phyloP scores from a whole-genome alignment of 768 basidiomycete species.

The Hortiboletus campestris region DNA sequence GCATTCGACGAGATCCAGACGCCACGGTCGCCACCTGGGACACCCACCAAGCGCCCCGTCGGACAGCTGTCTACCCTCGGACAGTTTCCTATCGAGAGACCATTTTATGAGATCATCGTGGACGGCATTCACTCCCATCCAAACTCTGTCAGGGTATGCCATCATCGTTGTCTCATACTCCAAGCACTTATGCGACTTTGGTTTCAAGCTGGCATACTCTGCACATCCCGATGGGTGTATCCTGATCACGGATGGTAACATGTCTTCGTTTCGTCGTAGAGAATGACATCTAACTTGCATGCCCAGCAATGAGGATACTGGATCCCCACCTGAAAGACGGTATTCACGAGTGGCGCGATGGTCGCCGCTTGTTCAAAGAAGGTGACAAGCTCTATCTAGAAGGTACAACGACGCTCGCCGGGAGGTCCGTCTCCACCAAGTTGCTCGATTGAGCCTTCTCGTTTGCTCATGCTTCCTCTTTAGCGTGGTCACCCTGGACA shows the following conservation, averaged over 20 bases:
- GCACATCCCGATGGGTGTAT: constrained; percentile 84
- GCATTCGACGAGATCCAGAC: constrained; percentile 60
- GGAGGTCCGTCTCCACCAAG: constrained; percentile 52
- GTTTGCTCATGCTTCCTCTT: constrained; percentile 1
- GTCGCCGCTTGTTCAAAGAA: constrained; percentile 74
- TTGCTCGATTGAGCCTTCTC: background rate
- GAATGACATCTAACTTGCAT: background rate
- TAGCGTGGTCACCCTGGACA: constrained; percentile 80
- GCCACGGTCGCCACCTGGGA: constrained; percentile 56
- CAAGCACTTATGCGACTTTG: background rate
- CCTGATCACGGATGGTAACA: constrained; percentile 81
- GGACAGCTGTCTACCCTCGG: constrained; percentile 39
- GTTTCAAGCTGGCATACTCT: constrained; percentile 71
- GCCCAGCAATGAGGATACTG: constrained; percentile 75
- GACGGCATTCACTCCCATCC: constrained; percentile 92
- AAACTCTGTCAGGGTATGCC: constrained; percentile 77
- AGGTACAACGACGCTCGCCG: constrained; percentile 85
- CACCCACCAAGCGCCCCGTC: constrained; percentile 35
- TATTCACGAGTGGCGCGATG: constrained; percentile 85
- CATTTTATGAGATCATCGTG: constrained; percentile 87
- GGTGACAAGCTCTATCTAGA: constrained; percentile 80
- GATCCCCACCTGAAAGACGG: constrained; percentile 85
- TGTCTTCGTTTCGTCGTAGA: constrained; percentile 9
- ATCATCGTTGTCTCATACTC: background rate
- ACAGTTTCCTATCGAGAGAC: constrained; percentile 54